These are phyloP conservation scores for Cinnamomum micranthum DNA, from an alignment of 164 flowering plant species.

Conservation along the genomic window DNA sequence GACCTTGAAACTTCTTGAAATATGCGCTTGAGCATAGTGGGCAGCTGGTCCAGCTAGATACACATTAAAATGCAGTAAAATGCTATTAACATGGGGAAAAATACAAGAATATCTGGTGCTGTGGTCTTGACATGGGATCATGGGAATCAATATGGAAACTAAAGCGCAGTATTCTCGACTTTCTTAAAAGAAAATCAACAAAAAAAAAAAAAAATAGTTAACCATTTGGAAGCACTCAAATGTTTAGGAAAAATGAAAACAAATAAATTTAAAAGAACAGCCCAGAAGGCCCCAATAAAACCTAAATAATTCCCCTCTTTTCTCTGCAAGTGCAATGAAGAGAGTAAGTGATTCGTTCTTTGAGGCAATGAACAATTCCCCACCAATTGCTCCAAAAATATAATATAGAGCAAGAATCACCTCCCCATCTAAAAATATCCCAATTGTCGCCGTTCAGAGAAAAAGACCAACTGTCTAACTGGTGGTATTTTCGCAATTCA, in stretches of 20 bases:
- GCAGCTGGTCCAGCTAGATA: neutral
- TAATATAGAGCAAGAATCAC: too few species aligned
- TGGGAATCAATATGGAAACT: neutral
- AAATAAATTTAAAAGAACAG: neutral
- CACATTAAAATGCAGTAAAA: neutral
- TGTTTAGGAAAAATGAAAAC: neutral
- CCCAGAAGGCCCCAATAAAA: neutral
- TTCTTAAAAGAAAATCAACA: neutral
- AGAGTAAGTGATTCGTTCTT: too few species aligned
- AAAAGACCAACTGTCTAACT: too few species aligned
- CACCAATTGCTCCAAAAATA: too few species aligned
- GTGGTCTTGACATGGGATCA: neutral
- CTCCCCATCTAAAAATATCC: too few species aligned
- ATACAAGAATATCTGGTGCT: neutral
- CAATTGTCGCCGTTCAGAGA: neutral
- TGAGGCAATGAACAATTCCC: neutral
- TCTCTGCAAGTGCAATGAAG: neutral
- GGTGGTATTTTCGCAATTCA: too few species aligned
- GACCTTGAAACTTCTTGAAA: too few species aligned
- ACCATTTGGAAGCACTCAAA: neutral
- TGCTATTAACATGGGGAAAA: too few species aligned
- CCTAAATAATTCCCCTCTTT: neutral
- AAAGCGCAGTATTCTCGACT: neutral
- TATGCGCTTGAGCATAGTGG: too few species aligned
- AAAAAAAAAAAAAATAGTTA: too few species aligned